A percentile compares a stretch with the other conserved stretches of the same genome.
These are phyloP conservation scores for Emmonsiellopsis sp. DNA, from an alignment of 2,329 filamentous ascomycete genomes.

Conservation along the genomic window DNA sequence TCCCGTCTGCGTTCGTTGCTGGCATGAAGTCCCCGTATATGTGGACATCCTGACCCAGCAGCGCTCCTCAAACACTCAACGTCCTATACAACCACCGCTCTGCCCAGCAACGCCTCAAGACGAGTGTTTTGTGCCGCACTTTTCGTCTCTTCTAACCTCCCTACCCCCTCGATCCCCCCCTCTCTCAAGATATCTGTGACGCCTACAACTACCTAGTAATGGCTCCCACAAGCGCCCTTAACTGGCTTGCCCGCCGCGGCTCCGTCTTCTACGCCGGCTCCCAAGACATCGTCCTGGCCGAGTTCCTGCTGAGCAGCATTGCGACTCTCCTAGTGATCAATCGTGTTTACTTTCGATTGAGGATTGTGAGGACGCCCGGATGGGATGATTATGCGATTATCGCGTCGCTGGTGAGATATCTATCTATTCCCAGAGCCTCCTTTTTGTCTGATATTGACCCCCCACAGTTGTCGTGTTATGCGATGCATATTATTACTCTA, in stretches of 20 bases:
- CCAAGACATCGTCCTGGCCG: conserved; percentile 15
- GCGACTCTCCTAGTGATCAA: conserved; percentile 18
- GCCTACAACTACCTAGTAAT: neutral
- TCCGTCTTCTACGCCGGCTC: conserved; percentile 14
- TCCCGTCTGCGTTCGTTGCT: too few species aligned
- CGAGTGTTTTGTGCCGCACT: too few species aligned
- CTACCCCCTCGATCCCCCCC: too few species aligned
- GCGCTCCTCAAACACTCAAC: too few species aligned
- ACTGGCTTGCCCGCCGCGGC: conserved; percentile 1
- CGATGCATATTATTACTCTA: conserved; percentile 19
- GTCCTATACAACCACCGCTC: too few species aligned
- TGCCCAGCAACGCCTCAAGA: too few species aligned
- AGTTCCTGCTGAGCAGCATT: conserved; percentile 17
- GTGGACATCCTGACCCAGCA: too few species aligned
- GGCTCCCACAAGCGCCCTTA: neutral
- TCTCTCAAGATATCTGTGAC: too few species aligned
- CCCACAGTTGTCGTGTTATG: conserved; percentile 8
- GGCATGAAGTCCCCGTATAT: too few species aligned
- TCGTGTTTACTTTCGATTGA: conserved; percentile 17
- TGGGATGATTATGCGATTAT: conserved; percentile 22
- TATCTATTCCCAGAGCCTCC: neutral
- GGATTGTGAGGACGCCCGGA: conserved; percentile 15
- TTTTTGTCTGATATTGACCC: too few species aligned
- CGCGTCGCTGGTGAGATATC: conserved; percentile 17
- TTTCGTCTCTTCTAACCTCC: too few species aligned